Evolutionary conservation across 1,139 yeast genomes (phyloP).

Genomic region (Hyphopichia burtonii): DNA sequence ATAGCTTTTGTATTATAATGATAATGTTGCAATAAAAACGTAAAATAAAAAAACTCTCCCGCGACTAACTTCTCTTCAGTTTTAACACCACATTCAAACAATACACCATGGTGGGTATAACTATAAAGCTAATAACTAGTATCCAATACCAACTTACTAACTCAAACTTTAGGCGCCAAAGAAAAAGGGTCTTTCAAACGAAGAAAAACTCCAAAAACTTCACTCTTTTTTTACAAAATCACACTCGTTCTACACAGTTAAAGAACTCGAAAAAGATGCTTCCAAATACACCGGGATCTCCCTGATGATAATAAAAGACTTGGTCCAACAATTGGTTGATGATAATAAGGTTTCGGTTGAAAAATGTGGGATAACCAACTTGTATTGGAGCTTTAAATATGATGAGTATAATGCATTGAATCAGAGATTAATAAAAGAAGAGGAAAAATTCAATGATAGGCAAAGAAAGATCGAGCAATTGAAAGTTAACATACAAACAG

Average conservation of each 20-base stretch:
- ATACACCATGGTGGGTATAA: neutral
- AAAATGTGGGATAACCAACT: constrained; percentile 53
- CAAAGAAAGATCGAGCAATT: neutral
- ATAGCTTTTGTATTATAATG: neutral
- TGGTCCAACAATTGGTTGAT: constrained; percentile 44
- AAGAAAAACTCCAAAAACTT: constrained; percentile 39
- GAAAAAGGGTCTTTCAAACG: constrained; percentile 30
- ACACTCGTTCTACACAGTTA: constrained; percentile 45
- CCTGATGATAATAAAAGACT: constrained; percentile 50
- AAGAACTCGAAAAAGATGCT: constrained; percentile 48
- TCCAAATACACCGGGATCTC: constrained; percentile 46
- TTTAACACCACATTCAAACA: too few species aligned
- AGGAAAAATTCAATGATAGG: constrained; percentile 1
- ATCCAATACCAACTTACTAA: neutral
- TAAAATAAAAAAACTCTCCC: too few species aligned
- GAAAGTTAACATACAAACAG: neutral
- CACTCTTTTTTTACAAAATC: constrained; percentile 39
- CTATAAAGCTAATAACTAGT: too few species aligned
- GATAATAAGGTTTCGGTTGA: constrained; percentile 47
- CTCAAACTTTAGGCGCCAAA: constrained; percentile 19
- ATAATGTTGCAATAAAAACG: neutral
- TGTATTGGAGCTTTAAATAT: constrained; percentile 54
- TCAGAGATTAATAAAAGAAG: constrained; percentile 9
- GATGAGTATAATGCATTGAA: constrained; percentile 25
- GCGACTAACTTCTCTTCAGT: too few species aligned